phyloP scores from a whole-genome alignment of 257 asterid species.

The Verbascum thapsus region DNA sequence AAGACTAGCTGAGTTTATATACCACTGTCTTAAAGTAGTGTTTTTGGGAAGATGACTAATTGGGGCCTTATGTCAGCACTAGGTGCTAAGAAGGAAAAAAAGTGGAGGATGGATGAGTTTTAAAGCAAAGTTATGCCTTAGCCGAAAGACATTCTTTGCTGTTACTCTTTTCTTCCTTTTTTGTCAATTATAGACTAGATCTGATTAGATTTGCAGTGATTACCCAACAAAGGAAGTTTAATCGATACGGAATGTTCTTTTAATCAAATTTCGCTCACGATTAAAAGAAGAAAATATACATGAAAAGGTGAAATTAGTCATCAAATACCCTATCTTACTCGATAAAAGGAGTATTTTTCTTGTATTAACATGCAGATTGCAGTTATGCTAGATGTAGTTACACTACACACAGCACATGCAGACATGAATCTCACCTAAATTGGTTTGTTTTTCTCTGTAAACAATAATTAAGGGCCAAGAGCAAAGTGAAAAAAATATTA shows the following conservation, averaged over 20 bases:
- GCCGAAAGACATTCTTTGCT: conserved; percentile 45
- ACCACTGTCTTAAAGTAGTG: not conserved
- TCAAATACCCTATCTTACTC: not conserved
- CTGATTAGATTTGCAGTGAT: no score
- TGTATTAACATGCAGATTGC: no score
- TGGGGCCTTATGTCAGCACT: conserved; percentile 30
- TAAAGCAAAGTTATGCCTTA: conserved; percentile 45
- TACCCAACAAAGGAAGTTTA: no score
- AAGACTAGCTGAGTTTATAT: conserved; percentile 25
- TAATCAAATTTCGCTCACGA: no score
- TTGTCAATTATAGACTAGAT: no score
- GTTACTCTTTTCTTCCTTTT: not conserved
- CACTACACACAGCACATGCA: no score
- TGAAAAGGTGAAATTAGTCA: not conserved
- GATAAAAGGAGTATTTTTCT: not conserved
- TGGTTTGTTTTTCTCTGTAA: no score
- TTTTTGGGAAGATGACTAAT: conserved; percentile 14
- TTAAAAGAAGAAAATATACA: conserved; percentile 22
- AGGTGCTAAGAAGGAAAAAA: conserved; percentile 38
- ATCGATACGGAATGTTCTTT: no score
- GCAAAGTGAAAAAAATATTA: no score
- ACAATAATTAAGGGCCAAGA: no score
- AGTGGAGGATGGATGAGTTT: conserved; percentile 37
- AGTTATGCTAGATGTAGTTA: no score
- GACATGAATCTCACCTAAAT: no score